These are phyloP conservation scores for Calonectria naviculata DNA, from an alignment of 2,329 filamentous ascomycete genomes.

Conservation along the genomic window DNA sequence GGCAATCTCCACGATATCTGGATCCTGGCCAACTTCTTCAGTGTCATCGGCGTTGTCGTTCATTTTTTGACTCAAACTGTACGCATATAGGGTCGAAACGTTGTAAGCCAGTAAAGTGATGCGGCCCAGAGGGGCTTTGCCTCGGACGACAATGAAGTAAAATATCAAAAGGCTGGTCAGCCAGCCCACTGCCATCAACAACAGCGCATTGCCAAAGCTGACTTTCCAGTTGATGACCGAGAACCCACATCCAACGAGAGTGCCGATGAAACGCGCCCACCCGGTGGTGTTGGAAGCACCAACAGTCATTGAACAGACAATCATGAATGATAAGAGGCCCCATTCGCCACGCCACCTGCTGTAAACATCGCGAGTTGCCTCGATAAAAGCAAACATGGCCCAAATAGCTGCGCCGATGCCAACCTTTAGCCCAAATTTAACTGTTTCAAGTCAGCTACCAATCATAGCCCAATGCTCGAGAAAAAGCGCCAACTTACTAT, in stretches of 20 bases:
- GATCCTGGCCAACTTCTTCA: conserved; percentile 79
- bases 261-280: conserved; percentile 86
- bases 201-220: conserved; percentile 77
- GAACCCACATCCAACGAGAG: conserved; percentile 80
- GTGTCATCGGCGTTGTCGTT: conserved; percentile 76
- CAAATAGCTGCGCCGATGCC: conserved; percentile 90
- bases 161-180: conserved; percentile 85
- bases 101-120: conserved; percentile 98
- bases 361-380: conserved; percentile 81
- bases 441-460: conserved; percentile 52
- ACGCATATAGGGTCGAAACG: conserved; percentile 91
- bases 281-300: conserved; percentile 97
- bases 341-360: conserved; percentile 94
- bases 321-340: conserved; percentile 96
- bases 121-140: conserved; percentile 90
- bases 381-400: conserved; percentile 88
- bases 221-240: conserved; percentile 84
- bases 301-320: conserved; percentile 98
- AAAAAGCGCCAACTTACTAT: conserved; percentile 50
- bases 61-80: conserved; percentile 83
- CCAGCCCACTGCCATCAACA: conserved; percentile 84
- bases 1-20: conserved; percentile 87
- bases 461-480: conserved; percentile 51
- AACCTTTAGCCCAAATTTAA: conserved; percentile 87
- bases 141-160: conserved; percentile 85